Conservation (phyloP, 2,329 filamentous ascomycete species). For the Westerdykella aurantiaca region DNA sequence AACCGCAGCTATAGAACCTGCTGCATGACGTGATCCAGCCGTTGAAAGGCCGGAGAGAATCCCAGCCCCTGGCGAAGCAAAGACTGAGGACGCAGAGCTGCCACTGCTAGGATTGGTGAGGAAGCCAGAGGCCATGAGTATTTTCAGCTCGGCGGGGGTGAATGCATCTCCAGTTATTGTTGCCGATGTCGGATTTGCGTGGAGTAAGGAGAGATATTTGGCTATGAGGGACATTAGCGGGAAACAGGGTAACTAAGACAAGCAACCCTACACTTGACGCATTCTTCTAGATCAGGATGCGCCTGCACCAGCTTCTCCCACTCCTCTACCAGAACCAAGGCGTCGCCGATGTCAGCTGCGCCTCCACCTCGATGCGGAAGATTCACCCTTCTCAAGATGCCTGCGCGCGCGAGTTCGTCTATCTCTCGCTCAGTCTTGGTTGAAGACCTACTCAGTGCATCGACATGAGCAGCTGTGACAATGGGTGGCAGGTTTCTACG, state of each 20-base stretch:
- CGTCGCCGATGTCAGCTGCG: conserved; percentile 56
- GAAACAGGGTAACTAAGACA: neutral
- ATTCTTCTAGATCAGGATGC: conserved; percentile 33
- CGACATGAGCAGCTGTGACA: conserved; percentile 60
- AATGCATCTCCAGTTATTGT: conserved; percentile 42
- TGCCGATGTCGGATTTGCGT: conserved; percentile 45
- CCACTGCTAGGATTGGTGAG: conserved; percentile 48
- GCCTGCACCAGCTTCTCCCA: conserved; percentile 39
- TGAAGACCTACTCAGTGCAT: conserved; percentile 57
- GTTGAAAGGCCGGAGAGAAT: conserved; percentile 57
- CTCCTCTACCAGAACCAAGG: conserved; percentile 51
- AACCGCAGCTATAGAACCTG: conserved; percentile 63
- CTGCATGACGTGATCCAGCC: conserved; percentile 57
- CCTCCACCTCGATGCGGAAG: conserved; percentile 58
- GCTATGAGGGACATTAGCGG: conserved; percentile 17
- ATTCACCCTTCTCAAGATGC: conserved; percentile 56
- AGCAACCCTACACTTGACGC: conserved; percentile 32
- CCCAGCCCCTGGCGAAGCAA: conserved; percentile 39
- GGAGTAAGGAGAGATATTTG: conserved; percentile 51
- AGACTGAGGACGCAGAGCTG: conserved; percentile 34
- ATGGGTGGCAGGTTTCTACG: conserved; percentile 56
- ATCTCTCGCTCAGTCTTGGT: conserved; percentile 64
- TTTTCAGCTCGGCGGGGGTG: conserved; percentile 46
- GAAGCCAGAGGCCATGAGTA: conserved; percentile 61
- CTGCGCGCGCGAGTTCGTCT: conserved; percentile 53